Conservation (phyloP, 805 yeast genomes). For the Middelhovenomyces tepae region DNA sequence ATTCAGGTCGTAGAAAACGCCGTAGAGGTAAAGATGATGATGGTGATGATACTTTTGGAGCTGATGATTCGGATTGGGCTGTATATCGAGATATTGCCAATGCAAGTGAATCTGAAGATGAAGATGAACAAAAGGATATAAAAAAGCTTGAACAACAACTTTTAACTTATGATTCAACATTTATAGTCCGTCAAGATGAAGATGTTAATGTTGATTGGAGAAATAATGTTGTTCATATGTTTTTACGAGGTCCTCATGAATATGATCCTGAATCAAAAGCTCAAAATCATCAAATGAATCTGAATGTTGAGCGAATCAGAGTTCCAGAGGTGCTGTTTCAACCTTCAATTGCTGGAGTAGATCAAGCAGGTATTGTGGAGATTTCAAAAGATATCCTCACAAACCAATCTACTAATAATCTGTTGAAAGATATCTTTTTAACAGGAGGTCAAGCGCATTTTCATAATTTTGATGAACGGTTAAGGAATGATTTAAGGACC, state of each 20-base stretch:
- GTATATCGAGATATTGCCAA: slow-evolving; percentile 76
- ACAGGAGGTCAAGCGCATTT: slow-evolving; percentile 79
- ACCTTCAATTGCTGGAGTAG: slow-evolving; percentile 89
- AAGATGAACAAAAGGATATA: slow-evolving; percentile 44
- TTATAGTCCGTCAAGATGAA: slow-evolving; percentile 47
- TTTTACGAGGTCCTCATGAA: slow-evolving; percentile 83
- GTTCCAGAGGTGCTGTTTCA: slow-evolving; percentile 90
- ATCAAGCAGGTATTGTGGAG: slow-evolving; percentile 90
- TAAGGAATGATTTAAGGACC: slow-evolving; percentile 58
- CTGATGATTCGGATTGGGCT: slow-evolving; percentile 93
- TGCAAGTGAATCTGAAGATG: slow-evolving; percentile 73
- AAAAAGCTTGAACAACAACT: slow-evolving; percentile 57
- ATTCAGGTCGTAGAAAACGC: slow-evolving; percentile 27
- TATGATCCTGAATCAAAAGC: slow-evolving; percentile 75
- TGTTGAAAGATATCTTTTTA: slow-evolving; percentile 53
- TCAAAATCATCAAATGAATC: slow-evolving; percentile 81
- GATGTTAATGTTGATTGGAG: slow-evolving; percentile 83
- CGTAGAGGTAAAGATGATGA: slow-evolving; percentile 42
- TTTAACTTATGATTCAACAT: slow-evolving; percentile 74
- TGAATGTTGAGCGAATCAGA: slow-evolving; percentile 83
- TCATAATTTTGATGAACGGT: slow-evolving; percentile 56
- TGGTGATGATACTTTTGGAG: slow-evolving; percentile 90
- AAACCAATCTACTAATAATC: slow-evolving; percentile 33
- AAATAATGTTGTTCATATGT: slow-evolving; percentile 68
- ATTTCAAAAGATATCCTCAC: slow-evolving; percentile 54